Evolutionary conservation across 2,329 filamentous ascomycete genomes (phyloP), one percentile per base, ranked within the genome.

Genomic region (Ceratocystis destructans): DNA sequence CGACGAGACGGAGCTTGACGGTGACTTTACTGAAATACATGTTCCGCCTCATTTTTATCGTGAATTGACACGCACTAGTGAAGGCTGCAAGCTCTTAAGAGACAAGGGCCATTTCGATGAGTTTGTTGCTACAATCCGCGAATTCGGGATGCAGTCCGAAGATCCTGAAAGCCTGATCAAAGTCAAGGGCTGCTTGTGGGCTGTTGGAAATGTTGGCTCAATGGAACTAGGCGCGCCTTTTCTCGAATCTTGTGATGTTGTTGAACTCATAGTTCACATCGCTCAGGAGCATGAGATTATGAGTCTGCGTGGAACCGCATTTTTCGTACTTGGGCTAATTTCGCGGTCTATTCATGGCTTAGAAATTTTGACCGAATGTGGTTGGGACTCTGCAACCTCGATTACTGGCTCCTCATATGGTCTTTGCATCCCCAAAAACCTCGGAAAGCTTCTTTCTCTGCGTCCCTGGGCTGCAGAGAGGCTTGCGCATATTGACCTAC

Each of bases 1-100:
- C 73, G 85, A 79, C 69, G 84, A 82, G 71, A 82, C 77, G 15
- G 81, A 83, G 55, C 76, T 76, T 6, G 82, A 84, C 64, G 78
- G 79, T 6, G 82, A 84, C 55, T 80, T 78, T 62, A 80, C 83
- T 66, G 90, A 85, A 66, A 81, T 76, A 64, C 82, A 85, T 68
- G 90, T 97, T 0, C 94, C 94, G n/a, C 93, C 94, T 8, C 94
- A 99, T 75, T 99, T 99, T 75, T 99, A 99, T 73, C 85, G 93
- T 67, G 94, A 99, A 74, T 81, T 99, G 64, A 96, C 94, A 0
- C 86, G 94, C 15, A 99, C 94, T 0, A 83, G 87, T 66, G 94
- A 99, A 76, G 94, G 94, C 0, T 99, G 94, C 76, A 88, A 87
- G 72, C 79, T 99, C 0, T 80, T 99, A 5, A 86, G 88, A 71